A percentile compares a stretch with the other conserved stretches of the same genome.
These are phyloP conservation scores for Paragyromitra xinjiangensis DNA, from an alignment of 495 filamentous ascomycete species.

Conservation along the genomic window DNA sequence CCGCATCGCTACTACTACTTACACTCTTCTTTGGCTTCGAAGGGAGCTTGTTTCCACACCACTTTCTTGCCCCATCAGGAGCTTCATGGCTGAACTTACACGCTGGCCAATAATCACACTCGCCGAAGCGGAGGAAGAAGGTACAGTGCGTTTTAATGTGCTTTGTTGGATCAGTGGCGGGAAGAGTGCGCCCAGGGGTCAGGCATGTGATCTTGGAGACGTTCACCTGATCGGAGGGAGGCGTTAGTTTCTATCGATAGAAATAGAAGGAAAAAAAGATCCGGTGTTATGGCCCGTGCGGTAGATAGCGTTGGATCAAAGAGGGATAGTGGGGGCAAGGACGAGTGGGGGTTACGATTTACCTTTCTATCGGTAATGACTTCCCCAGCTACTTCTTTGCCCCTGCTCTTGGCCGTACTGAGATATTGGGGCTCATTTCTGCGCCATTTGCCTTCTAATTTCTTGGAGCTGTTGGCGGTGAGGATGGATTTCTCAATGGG, in stretches of 20 bases:
- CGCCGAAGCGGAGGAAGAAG: slow-evolving; percentile 53
- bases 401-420: neutral
- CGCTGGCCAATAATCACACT: slow-evolving; percentile 54
- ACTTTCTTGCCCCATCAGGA: slow-evolving; percentile 26
- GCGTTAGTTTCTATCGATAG: slow-evolving; percentile 11
- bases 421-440: slow-evolving; percentile 25
- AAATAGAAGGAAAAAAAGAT: neutral
- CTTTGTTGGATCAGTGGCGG: slow-evolving; percentile 39
- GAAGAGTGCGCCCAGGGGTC: slow-evolving; percentile 42
- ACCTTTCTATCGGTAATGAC: slow-evolving; percentile 30
- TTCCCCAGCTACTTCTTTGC: slow-evolving; percentile 15
- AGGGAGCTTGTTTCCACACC: slow-evolving; percentile 14
- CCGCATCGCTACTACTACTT: neutral
- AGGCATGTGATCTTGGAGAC: slow-evolving; percentile 34
- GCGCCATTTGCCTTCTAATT: slow-evolving; percentile 42
- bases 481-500: slow-evolving; percentile 24
- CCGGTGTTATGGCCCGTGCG: slow-evolving; percentile 21
- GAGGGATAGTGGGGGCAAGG: slow-evolving; percentile 10
- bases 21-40: slow-evolving; percentile 9
- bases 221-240: slow-evolving; percentile 1
- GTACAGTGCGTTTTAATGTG: slow-evolving; percentile 54
- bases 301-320: neutral
- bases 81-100: slow-evolving; percentile 55
- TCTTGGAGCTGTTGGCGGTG: slow-evolving; percentile 28
- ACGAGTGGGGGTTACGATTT: neutral